Conservation (phyloP, 768 basidiomycete genomes). For the Tylopilus felleus region DNA sequence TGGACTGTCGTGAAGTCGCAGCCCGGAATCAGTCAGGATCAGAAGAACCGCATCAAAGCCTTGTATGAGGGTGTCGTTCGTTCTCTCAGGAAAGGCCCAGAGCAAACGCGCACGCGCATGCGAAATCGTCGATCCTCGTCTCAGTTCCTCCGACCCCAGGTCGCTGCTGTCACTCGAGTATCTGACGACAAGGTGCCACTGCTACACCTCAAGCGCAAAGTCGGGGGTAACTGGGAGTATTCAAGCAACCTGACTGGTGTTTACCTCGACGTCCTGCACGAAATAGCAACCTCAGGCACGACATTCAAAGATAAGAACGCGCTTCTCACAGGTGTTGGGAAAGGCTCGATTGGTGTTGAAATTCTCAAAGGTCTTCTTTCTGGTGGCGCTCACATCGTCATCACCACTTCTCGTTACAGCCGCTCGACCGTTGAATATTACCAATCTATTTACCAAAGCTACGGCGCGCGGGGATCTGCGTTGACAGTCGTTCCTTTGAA, state of each 20-base stretch:
- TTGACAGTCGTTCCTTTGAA: conserved; percentile 99
- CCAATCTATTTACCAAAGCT: conserved; percentile 94
- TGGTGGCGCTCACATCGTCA: conserved; percentile 93
- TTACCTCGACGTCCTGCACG: conserved; percentile 94
- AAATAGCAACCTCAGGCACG: conserved; percentile 97
- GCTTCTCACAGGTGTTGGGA: conserved; percentile 94
- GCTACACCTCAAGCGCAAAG: conserved; percentile 94
- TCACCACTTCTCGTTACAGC: conserved; percentile 97
- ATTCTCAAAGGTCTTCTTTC: conserved; percentile 95
- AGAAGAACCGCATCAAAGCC: conserved; percentile 92
- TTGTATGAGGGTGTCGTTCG: conserved; percentile 96
- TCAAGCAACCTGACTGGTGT: conserved; percentile 94
- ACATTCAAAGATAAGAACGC: conserved; percentile 99
- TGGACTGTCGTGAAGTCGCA: conserved; percentile 98
- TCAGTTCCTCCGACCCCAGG: conserved; percentile 92
- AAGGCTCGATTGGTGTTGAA: conserved; percentile 96
- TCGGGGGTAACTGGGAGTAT: conserved; percentile 94
- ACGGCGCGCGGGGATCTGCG: conserved; percentile 93
- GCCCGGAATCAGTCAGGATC: conserved; percentile 94
- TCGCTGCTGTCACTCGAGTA: conserved; percentile 67
- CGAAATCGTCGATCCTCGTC: conserved; percentile 90
- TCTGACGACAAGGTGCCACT: conserved; percentile 89
- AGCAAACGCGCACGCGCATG: conserved; percentile 50
- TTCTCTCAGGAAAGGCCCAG: conserved; percentile 79
- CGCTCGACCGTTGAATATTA: conserved; percentile 97